Evolutionary conservation across 2,329 filamentous ascomycete species (phyloP).

Genomic region (Exserohilum rostratum): DNA sequence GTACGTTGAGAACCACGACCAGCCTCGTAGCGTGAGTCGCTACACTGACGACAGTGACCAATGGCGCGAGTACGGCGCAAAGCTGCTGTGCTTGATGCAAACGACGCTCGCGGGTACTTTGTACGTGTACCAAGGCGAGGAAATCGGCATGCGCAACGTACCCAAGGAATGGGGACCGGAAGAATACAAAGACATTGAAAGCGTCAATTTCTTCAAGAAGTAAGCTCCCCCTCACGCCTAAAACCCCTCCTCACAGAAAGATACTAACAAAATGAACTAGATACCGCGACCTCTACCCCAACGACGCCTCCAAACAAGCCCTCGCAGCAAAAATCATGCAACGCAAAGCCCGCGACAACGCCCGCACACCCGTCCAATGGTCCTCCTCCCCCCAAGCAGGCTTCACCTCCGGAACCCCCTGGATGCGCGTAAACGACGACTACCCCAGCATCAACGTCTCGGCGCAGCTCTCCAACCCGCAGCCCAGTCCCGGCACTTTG

Average conservation of each 20-base stretch:
- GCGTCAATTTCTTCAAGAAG: slow-evolving; percentile 61
- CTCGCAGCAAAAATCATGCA: slow-evolving; percentile 54
- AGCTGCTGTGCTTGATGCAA: slow-evolving; percentile 56
- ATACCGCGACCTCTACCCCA: slow-evolving; percentile 39
- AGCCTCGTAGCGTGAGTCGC: slow-evolving; percentile 56
- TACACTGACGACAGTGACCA: slow-evolving; percentile 57
- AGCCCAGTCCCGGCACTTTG: slow-evolving; percentile 38
- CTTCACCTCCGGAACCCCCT: slow-evolving; percentile 64
- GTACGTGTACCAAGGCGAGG: slow-evolving; percentile 59
- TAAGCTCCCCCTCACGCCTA: slow-evolving; percentile 11
- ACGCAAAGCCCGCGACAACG: slow-evolving; percentile 68
- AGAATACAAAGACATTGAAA: slow-evolving; percentile 62
- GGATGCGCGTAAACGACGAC: slow-evolving; percentile 66
- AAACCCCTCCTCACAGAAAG: not conserved
- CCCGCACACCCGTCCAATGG: slow-evolving; percentile 73
- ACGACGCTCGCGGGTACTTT: slow-evolving; percentile 56
- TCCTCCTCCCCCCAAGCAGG: slow-evolving; percentile 61
- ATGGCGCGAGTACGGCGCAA: slow-evolving; percentile 55
- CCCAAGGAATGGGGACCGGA: slow-evolving; percentile 50
- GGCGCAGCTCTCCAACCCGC: slow-evolving; percentile 52
- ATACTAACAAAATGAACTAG: too few species aligned
- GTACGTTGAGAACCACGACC: slow-evolving; percentile 62
- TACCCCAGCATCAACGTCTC: slow-evolving; percentile 63
- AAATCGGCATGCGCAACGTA: slow-evolving; percentile 59
- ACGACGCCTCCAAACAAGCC: slow-evolving; percentile 33